Evolutionary conservation across 352 stramenopile species (phyloP), one percentile per base, ranked within the genome.

Genomic region (Pythium monospermum): DNA sequence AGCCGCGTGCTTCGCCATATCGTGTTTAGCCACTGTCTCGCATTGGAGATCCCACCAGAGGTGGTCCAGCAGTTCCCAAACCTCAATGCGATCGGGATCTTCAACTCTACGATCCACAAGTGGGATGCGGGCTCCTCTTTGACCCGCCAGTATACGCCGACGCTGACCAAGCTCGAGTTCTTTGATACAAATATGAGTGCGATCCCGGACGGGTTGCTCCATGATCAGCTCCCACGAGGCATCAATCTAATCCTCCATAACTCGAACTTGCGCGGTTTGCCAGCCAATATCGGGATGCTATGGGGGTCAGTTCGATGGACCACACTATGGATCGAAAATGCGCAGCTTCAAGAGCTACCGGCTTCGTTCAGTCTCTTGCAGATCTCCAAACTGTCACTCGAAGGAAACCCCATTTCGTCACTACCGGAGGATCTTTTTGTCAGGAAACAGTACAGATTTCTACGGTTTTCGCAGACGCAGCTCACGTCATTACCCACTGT

Each of bases 51-150:
- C 19, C 38, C 38, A 13, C 11, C 38, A 7, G 18, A 18, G 4
- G 2, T 44, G 1, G n/a, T 21, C 3, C 38, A 6, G 6, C 18
- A 44, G 19, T 44, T 44, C 12, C 11, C 19, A 12, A 15, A 44
- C n/a, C 25, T 44, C 18, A 44, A 30, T 16, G 38, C 38, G n/a
- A 44, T 44, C 19, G 38, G 18, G 21, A 44, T 44, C 18, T 44
- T 44, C 38, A 44, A 44, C 21, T 31, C 12, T 22, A 44, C 38
- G 18, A 44, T 44, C 21, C 4, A n/a, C 8, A 25, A 4, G 18
- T 44, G 38, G 38, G 38, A 44, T 16, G 4, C 25, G 18, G n/a
- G 7, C n/a, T 5, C 38, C 15, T 18, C 38, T 5, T 27, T 44
- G n/a, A 44, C 19, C 3, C 38, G 25, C n/a, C n/a, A 12, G 3